Base-by-base conservation (phyloP, 2,329 filamentous ascomycete genomes). In the Ceratocystis smalleyi region DNA sequence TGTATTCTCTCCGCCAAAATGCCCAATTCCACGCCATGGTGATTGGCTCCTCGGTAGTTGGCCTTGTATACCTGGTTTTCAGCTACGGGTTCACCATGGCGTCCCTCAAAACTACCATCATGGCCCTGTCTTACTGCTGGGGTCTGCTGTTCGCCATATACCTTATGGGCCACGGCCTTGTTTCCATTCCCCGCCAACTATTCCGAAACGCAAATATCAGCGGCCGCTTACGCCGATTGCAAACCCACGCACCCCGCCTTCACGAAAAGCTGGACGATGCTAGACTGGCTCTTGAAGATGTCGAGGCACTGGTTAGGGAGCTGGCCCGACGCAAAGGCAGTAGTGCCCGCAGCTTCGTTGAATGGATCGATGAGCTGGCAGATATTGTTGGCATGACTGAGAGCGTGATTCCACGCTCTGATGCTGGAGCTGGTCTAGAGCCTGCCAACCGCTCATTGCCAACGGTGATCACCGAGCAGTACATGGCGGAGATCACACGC, bases 51-150 rank as follows among this genome's bases (percentile, higher is more conserved):
- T 86, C 84, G 8, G 74, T 85, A 2, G 74, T 88, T 35, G 91
- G 88, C 2, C 79, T 95, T 32, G 75, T 95, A 61, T 99, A 99
- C 73, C 84, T 96, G 69, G 85, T 94, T 68, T 78, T 90, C 68
- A 84, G 84, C 43, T 89, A 89, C 71, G 88, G 88, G 0, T 84
- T 90, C 69, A 81, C 84, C 30, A 81, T 87, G 66, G 79, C 78
- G 1, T 87, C 86, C 0, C 79, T 97, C 69, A 96, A 95, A 76
- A 86, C 83, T 43, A 78, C 95, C 49, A 81, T 95, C 68, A 96
- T 99, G 89, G 92, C 94, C 15, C 78, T 97, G 66, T 89, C 92
- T 45, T 99, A 99, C 74, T 89, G 90, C 67, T 97, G 91, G 88
- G 91, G 91, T 70, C 77, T 99, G 69, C 80, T 92, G 3, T 79